These are phyloP conservation scores for Musa acuminata DNA, from an alignment of 176 grass and related monocot genomes.

Conservation along the genomic window DNA sequence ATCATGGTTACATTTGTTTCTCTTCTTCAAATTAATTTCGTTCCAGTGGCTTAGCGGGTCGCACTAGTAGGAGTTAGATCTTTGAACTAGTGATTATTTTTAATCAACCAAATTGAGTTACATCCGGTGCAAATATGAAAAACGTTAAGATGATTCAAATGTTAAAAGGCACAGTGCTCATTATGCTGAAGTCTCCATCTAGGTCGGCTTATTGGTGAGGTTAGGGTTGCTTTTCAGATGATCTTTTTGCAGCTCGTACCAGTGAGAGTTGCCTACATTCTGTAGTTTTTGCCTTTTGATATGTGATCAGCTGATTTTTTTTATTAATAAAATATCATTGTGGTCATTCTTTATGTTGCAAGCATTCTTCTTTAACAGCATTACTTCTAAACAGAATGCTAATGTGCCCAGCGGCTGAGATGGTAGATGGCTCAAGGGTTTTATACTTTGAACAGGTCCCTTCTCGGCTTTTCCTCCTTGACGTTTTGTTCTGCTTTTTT, in stretches of 20 bases:
- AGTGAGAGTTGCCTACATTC: too few relatives aligned
- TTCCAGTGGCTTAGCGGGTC: not conserved
- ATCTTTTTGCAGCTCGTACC: too few relatives aligned
- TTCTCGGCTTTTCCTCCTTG: not conserved
- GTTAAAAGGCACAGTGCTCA: not conserved
- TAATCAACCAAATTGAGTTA: too few relatives aligned
- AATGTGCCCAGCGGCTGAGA: conserved; percentile 86
- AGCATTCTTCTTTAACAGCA: not conserved
- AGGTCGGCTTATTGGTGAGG: not conserved
- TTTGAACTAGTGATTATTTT: too few relatives aligned
- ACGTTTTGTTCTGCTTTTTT: not conserved
- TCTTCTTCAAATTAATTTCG: not conserved
- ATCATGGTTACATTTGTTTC: not conserved
- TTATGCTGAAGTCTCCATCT: not conserved
- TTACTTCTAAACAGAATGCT: conserved; percentile 48
- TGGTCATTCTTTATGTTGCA: not conserved
- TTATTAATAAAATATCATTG: not conserved
- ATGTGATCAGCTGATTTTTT: not conserved
- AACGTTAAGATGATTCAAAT: too few relatives aligned
- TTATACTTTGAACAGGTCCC: conserved; percentile 92
- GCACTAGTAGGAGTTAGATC: not conserved
- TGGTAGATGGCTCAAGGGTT: conserved; percentile 91
- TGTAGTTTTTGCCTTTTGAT: not conserved
- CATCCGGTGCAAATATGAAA: too few relatives aligned
- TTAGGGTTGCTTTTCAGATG: too few relatives aligned